phyloP scores from a whole-genome alignment of 257 asterid genomes.

The Buddleja alternifolia region DNA sequence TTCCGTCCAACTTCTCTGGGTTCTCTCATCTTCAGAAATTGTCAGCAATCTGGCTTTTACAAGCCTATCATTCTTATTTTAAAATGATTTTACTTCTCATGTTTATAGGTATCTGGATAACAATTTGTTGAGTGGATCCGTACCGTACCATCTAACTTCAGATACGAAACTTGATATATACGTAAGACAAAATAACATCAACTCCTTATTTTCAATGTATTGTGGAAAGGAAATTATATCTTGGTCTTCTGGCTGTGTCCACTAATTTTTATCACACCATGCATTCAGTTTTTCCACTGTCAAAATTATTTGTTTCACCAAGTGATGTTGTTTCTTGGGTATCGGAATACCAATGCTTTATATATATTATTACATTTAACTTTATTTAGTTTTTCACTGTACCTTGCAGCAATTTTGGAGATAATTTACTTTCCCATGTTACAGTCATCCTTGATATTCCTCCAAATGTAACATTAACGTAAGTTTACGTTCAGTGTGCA shows the following conservation, averaged over 20 bases:
- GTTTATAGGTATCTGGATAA: constrained; percentile 42
- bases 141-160: constrained; percentile 51
- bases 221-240: not conserved
- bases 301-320: too few relatives aligned
- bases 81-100: not conserved
- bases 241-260: not conserved
- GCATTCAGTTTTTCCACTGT: too few relatives aligned
- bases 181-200: too few relatives aligned
- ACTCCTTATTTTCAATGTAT: constrained; percentile 7
- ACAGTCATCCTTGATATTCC: constrained; percentile 48
- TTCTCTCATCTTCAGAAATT: constrained; percentile 51
- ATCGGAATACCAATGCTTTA: too few relatives aligned
- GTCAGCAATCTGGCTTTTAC: too few relatives aligned
- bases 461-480: constrained; percentile 49
- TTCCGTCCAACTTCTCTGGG: constrained; percentile 54
- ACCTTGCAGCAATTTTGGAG: constrained; percentile 55
- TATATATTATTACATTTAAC: not conserved
- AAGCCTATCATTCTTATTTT: constrained; percentile 19
- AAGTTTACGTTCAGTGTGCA: constrained; percentile 26
- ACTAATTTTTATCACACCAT: too few relatives aligned
- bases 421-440: constrained; percentile 52
- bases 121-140: constrained; percentile 53
- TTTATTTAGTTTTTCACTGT: too few relatives aligned
- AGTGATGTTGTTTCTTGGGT: too few relatives aligned
- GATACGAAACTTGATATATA: constrained; percentile 46